Percentiles rank a stretch among this genome's conserved stretches.
These are phyloP conservation scores for Teratosphaeria gauchensis DNA, from an alignment of 2,329 filamentous ascomycete genomes.

Conservation along the genomic window DNA sequence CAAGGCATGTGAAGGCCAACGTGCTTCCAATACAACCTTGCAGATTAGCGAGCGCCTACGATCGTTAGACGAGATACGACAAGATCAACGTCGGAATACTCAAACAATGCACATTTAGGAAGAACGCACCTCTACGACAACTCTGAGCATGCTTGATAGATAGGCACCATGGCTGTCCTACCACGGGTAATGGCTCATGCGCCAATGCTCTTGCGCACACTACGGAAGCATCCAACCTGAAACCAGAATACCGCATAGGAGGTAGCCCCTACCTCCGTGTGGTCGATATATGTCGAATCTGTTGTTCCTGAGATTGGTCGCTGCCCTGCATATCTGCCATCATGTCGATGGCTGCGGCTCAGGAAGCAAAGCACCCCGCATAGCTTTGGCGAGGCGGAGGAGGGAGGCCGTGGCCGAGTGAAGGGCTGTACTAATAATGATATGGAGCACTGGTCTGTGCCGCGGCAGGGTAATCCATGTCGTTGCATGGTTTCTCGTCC, in stretches of 20 bases:
- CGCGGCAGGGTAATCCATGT: too few species aligned
- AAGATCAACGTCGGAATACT: neutral
- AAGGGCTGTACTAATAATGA: too few species aligned
- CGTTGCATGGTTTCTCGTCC: too few species aligned
- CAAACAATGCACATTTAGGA: neutral
- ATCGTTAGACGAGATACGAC: neutral
- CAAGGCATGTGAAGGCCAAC: neutral
- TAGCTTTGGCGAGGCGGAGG: neutral
- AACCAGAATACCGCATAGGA: neutral
- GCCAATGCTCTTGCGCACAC: neutral
- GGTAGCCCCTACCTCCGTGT: neutral
- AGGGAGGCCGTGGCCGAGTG: neutral
- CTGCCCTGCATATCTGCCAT: neutral
- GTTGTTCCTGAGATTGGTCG: neutral
- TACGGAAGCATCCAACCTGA: neutral
- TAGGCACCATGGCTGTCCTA: neutral
- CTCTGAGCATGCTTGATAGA: neutral
- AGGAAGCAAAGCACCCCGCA: neutral
- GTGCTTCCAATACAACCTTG: neutral
- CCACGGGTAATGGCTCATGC: neutral
- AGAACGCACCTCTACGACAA: too few species aligned
- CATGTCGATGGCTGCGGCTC: neutral
- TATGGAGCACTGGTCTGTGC: too few species aligned
- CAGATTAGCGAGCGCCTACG: neutral
- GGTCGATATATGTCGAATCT: neutral